Evolutionary conservation across 768 basidiomycete species (phyloP).

Genomic region (Dendrothele bispora): DNA sequence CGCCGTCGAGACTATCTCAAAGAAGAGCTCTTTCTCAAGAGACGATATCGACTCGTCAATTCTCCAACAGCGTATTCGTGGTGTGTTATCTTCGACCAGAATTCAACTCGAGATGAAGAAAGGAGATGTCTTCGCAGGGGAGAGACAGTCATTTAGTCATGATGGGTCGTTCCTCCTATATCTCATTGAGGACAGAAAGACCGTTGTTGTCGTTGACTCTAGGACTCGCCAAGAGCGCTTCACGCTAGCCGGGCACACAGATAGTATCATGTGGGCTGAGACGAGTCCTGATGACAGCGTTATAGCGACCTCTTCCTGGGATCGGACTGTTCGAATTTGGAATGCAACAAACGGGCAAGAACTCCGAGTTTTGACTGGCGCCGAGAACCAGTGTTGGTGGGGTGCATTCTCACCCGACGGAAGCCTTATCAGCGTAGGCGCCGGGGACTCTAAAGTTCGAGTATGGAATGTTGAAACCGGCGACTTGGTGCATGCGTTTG

Average conservation of each 20-base stretch:
- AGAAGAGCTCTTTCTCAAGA: too few relatives aligned
- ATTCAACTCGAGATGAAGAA: too few relatives aligned
- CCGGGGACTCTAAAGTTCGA: slow-evolving; percentile 12
- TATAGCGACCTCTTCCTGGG: slow-evolving; percentile 16
- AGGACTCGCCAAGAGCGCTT: slow-evolving; percentile 2
- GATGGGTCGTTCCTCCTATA: too few relatives aligned
- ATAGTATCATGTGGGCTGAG: slow-evolving; percentile 13
- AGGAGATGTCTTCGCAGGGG: too few relatives aligned
- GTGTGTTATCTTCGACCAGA: too few relatives aligned
- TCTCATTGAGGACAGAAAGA: too few relatives aligned
- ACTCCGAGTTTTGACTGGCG: slow-evolving; percentile 8
- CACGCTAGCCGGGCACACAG: slow-evolving; percentile 12
- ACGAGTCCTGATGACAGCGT: slow-evolving; percentile 12
- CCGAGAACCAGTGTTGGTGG: slow-evolving; percentile 9
- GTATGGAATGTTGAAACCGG: slow-evolving; percentile 18
- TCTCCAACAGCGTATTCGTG: too few relatives aligned
- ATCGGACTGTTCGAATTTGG: slow-evolving; percentile 19
- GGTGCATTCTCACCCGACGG: slow-evolving; percentile 21
- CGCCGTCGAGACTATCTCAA: too few relatives aligned
- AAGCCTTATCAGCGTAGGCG: slow-evolving; percentile 15
- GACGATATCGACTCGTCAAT: too few relatives aligned
- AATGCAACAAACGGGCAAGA: slow-evolving; percentile 10
- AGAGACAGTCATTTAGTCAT: too few relatives aligned
- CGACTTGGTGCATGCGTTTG: slow-evolving; percentile 11
- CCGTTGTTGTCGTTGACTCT: slow-evolving; percentile 4